phyloP scores from a whole-genome alignment of 805 yeast species.

The Lachancea quebecensis region DNA sequence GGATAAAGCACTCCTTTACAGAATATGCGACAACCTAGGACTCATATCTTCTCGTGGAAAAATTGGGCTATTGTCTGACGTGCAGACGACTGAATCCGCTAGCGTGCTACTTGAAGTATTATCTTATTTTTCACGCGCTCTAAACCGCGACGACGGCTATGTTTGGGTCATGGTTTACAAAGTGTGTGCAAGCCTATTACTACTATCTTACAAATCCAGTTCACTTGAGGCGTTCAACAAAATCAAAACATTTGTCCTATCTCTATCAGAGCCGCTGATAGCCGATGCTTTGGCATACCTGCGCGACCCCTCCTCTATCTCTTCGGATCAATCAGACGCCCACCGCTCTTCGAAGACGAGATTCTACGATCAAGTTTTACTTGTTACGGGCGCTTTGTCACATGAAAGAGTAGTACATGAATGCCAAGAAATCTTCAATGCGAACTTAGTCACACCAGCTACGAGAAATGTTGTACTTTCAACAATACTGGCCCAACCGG shows the following conservation, averaged over 20 bases:
- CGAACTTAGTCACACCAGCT: constrained; percentile 8
- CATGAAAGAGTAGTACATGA: constrained; percentile 9
- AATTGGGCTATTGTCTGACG: constrained; percentile 51
- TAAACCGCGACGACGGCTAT: constrained; percentile 19
- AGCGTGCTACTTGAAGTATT: constrained; percentile 28
- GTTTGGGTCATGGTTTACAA: constrained; percentile 38
- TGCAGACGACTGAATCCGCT: constrained; percentile 41
- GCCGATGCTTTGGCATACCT: constrained; percentile 35
- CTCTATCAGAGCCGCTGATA: constrained; percentile 46
- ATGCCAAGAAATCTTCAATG: constrained; percentile 5
- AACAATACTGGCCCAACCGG: constrained; percentile 36
- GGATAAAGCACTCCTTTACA: constrained; percentile 34
- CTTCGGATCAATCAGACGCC: constrained; percentile 25
- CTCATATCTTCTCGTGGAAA: constrained; percentile 41
- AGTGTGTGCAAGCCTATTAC: constrained; percentile 6
- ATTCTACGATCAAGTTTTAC: constrained; percentile 22
- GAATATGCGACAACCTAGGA: constrained; percentile 35
- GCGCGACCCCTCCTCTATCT: constrained; percentile 19
- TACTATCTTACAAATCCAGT: constrained; percentile 10
- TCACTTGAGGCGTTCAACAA: constrained; percentile 25
- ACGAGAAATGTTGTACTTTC: constrained; percentile 35
- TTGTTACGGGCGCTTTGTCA: constrained; percentile 10
- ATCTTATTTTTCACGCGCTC: constrained; percentile 3
- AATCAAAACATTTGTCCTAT: constrained; percentile 12
- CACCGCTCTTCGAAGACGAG: constrained; percentile 25